phyloP scores from a whole-genome alignment of 169 alveolate genomes.

The Plasmodium yoelii region DNA sequence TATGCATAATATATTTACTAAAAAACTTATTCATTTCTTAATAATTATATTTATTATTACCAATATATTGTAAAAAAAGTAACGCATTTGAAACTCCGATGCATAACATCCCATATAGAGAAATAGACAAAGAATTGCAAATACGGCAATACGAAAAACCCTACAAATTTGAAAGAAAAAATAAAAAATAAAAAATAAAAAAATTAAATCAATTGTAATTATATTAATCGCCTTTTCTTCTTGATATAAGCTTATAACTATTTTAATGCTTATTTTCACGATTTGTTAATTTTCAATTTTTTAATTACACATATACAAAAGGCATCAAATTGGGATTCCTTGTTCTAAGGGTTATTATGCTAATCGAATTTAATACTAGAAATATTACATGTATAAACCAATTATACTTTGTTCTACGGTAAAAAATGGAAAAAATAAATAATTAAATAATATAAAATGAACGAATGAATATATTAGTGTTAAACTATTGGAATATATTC shows the following conservation, averaged over 20 bases:
- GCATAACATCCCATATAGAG: constrained; percentile 70
- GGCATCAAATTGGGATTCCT: constrained; percentile 54
- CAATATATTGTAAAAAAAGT: constrained; percentile 60
- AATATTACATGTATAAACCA: constrained; percentile 78
- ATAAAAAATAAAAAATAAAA: neutral
- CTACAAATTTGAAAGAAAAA: constrained; percentile 15
- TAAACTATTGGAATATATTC: too few species aligned
- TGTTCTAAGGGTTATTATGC: constrained; percentile 41
- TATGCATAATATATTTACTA: too few species aligned
- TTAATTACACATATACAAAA: constrained; percentile 77
- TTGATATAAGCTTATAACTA: neutral
- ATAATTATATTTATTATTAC: constrained; percentile 20
- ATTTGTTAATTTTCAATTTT: constrained; percentile 6
- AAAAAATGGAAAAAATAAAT: constrained; percentile 1
- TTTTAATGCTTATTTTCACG: neutral
- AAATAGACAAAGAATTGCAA: constrained; percentile 26
- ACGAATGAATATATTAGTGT: too few species aligned
- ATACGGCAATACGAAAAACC: constrained; percentile 50
- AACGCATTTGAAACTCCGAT: constrained; percentile 55
- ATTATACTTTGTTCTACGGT: constrained; percentile 78
- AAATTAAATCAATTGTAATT: neutral
- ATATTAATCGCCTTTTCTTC: too few species aligned
- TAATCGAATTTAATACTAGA: constrained; percentile 62
- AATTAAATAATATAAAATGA: neutral
- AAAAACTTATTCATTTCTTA: too few species aligned